Evolutionary conservation across 305 asterid genomes (phyloP).

Genomic region (Ilex paraguariensis): DNA sequence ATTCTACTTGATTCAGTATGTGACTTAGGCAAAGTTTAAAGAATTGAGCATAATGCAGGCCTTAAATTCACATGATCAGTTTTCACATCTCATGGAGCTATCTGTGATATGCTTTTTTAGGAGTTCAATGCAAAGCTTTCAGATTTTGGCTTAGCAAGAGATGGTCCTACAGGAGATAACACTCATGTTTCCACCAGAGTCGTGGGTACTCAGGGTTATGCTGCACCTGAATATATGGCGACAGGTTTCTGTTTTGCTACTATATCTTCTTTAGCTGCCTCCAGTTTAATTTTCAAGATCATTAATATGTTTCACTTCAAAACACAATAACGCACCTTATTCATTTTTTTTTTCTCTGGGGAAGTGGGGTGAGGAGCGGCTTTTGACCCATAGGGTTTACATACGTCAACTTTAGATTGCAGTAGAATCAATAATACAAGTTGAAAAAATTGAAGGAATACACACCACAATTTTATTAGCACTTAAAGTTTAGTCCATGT

Average conservation of each 20-base stretch:
- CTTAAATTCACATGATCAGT: background rate
- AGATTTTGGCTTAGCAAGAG: constrained; percentile 91
- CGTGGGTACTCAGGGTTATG: constrained; percentile 74
- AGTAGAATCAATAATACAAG: too few species aligned
- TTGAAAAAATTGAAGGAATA: too few species aligned
- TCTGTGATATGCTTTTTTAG: constrained; percentile 23
- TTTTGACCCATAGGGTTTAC: too few species aligned
- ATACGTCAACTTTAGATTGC: too few species aligned
- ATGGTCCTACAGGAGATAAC: constrained; percentile 73
- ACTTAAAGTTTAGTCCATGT: too few species aligned
- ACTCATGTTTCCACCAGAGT: constrained; percentile 84
- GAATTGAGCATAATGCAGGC: background rate
- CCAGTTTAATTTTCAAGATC: background rate
- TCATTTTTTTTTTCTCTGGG: too few species aligned
- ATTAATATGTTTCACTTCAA: background rate
- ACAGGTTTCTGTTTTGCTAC: constrained; percentile 38
- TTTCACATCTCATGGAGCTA: background rate
- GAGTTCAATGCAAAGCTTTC: constrained; percentile 88
- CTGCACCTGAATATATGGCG: constrained; percentile 89
- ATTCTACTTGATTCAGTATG: constrained; percentile 78
- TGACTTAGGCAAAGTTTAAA: background rate
- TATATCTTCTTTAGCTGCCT: background rate
- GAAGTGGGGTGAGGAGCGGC: too few species aligned
- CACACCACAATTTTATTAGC: too few species aligned
- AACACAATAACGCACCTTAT: too few species aligned